Conservation (phyloP, 305 asterid species). For the Fraxinus sp. region DNA sequence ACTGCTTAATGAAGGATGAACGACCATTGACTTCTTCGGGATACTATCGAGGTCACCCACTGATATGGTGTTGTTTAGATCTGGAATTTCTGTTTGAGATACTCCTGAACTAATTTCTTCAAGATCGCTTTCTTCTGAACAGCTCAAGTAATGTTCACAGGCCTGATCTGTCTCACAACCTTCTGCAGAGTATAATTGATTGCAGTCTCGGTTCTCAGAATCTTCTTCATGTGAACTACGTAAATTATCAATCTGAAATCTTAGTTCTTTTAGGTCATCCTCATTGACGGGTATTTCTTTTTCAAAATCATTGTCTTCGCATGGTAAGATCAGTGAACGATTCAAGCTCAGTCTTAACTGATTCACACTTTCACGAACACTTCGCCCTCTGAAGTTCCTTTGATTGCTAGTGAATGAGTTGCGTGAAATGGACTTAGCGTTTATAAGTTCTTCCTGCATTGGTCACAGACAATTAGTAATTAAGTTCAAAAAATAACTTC, state of each 20-base stretch:
- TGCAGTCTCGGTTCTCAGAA: constrained; percentile 38
- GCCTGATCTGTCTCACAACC: constrained; percentile 60
- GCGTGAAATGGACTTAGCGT: constrained; percentile 61
- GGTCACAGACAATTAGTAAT: constrained; percentile 18
- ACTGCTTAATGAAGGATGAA: constrained; percentile 38
- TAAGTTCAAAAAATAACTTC: background rate
- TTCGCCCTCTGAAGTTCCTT: constrained; percentile 56
- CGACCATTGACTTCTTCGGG: constrained; percentile 23
- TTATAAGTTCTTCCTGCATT: constrained; percentile 89
- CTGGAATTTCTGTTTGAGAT: constrained; percentile 30
- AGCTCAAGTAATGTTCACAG: constrained; percentile 75
- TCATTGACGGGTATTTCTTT: constrained; percentile 50
- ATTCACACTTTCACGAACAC: constrained; percentile 80
- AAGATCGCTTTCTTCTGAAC: constrained; percentile 72
- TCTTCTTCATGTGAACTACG: constrained; percentile 22
- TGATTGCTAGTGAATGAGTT: constrained; percentile 45
- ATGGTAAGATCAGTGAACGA: constrained; percentile 74
- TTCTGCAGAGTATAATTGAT: constrained; percentile 58
- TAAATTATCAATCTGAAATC: constrained; percentile 58
- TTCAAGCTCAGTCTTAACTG: constrained; percentile 82
- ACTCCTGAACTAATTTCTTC: constrained; percentile 64
- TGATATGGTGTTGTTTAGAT: constrained; percentile 15
- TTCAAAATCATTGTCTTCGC: constrained; percentile 52
- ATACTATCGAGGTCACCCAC: constrained; percentile 22
- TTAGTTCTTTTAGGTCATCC: constrained; percentile 69